Conservation (phyloP, 2,329 filamentous ascomycete genomes). For the Diaporthe longicolla region DNA sequence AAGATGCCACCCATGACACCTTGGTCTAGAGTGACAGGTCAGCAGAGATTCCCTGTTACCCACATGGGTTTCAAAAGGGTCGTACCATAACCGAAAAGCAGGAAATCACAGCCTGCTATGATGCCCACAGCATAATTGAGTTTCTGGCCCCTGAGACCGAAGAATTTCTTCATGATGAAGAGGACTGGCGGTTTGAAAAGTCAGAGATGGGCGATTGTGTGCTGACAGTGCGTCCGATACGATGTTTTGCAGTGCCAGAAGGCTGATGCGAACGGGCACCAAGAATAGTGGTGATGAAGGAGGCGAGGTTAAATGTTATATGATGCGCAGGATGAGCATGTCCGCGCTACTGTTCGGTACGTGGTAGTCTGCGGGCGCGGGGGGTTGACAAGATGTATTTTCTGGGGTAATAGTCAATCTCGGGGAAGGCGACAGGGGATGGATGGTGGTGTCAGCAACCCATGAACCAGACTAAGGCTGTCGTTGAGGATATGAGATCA, state of each 20-base stretch:
- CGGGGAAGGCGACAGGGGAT: slow-evolving; percentile 9
- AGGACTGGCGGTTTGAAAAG: not conserved
- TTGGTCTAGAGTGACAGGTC: slow-evolving; percentile 69
- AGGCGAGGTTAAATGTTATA: slow-evolving; percentile 14
- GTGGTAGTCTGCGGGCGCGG: not conserved
- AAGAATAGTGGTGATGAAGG: not conserved
- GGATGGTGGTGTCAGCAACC: slow-evolving; percentile 5
- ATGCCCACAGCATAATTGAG: slow-evolving; percentile 79
- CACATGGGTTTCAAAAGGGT: not conserved
- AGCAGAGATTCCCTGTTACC: slow-evolving; percentile 44
- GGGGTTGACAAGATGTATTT: not conserved
- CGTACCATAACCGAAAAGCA: slow-evolving; percentile 71
- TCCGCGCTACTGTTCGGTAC: not conserved
- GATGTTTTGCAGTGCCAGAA: not conserved
- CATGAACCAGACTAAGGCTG: slow-evolving; percentile 11
- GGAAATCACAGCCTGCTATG: slow-evolving; percentile 81
- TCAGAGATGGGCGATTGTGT: not conserved
- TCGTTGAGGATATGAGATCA: slow-evolving; percentile 7
- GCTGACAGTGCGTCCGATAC: not conserved
- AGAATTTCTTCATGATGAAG: slow-evolving; percentile 59
- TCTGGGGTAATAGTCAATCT: not conserved
- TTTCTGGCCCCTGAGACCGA: slow-evolving; percentile 75
- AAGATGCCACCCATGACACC: slow-evolving; percentile 83
- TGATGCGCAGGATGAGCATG: slow-evolving; percentile 18
- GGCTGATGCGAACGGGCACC: not conserved